phyloP scores from a whole-genome alignment of 352 stramenopile species.

The Pythium myriotylum region DNA sequence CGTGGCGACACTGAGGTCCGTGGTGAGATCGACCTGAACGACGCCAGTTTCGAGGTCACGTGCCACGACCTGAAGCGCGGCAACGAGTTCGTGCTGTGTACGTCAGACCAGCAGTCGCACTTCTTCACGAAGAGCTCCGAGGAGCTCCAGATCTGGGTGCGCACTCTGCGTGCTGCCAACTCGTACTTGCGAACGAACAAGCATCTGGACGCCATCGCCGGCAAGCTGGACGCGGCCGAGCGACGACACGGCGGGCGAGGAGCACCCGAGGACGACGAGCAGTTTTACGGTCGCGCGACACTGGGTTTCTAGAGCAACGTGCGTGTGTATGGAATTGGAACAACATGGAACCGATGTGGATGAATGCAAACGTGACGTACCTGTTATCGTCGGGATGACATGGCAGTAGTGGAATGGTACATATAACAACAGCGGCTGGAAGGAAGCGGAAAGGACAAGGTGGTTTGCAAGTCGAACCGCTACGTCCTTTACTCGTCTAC shows the following conservation, averaged over 20 bases:
- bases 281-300: slow-evolving; percentile 84
- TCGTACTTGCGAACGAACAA: slow-evolving; percentile 59
- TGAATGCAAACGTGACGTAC: neutral
- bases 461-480: no score
- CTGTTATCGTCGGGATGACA: no score
- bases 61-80: slow-evolving; percentile 74
- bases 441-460: no score
- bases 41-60: slow-evolving; percentile 81
- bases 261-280: slow-evolving; percentile 62
- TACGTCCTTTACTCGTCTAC: no score
- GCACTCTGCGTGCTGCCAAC: slow-evolving; percentile 70
- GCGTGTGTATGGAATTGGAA: slow-evolving; percentile 2
- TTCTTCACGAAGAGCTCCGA: slow-evolving; percentile 80
- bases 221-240: slow-evolving; percentile 36
- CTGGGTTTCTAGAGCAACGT: slow-evolving; percentile 64
- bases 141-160: slow-evolving; percentile 81
- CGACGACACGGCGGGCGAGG: slow-evolving; percentile 31
- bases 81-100: slow-evolving; percentile 82
- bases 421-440: no score
- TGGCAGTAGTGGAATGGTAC: no score
- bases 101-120: slow-evolving; percentile 83
- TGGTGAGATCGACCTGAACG: slow-evolving; percentile 78
- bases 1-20: slow-evolving; percentile 81
- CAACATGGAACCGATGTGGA: slow-evolving; percentile 6
- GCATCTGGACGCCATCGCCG: slow-evolving; percentile 33